Evolutionary conservation across 2,329 filamentous ascomycete genomes (phyloP), one percentile per base, ranked within the genome.

Genomic region (Alternaria brassicae): DNA sequence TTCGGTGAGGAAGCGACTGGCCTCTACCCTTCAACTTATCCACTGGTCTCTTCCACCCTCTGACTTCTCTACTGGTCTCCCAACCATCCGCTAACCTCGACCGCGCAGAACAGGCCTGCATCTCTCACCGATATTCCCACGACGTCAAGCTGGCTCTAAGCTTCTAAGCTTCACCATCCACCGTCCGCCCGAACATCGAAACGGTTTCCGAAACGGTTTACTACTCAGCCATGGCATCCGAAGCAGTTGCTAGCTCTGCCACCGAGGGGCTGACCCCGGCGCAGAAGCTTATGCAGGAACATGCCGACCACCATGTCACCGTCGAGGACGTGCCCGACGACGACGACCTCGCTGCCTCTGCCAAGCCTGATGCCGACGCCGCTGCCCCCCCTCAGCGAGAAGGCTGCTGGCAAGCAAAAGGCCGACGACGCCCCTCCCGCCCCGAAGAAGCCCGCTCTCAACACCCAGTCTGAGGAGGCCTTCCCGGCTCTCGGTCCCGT

Each of bases 401-500:
- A 90, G 79, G 84, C 87, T 61, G 86, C 86, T 42, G 87, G 86
- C 53, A 92, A 91, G 82, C 87, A 90, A 75, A 89, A 89, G 76
- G 83, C 82, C 34, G 82, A 86, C 56, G 78, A 83, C 32, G 76
- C 81, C 2, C 75, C 73, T 42, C 66, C 76, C 41, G 60, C 73
- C 6, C 62, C 79, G 28, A 63, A 66, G 50, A 73, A 66, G 62
- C 60, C 67, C 32, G 62, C 83, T 52, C 81, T 97, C 62, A 92
- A 98, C 78, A 93, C 92, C 19, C 86, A 91, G 72, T 96, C 92
- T 17, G 91, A 96, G 74, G 93, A 98, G 79, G 83, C 91, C 60
- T 99, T 99, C 84, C 95, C 95, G n/a, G 89, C 93, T 69, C 86
- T 99, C 45, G 94, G 93, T 53, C 85, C 86, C 63, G 82, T 88